A percentile compares a stretch with the other conserved stretches of the same genome.
These are phyloP conservation scores for Xylaria sp. DNA, from an alignment of 2,329 filamentous ascomycete species.

Conservation along the genomic window DNA sequence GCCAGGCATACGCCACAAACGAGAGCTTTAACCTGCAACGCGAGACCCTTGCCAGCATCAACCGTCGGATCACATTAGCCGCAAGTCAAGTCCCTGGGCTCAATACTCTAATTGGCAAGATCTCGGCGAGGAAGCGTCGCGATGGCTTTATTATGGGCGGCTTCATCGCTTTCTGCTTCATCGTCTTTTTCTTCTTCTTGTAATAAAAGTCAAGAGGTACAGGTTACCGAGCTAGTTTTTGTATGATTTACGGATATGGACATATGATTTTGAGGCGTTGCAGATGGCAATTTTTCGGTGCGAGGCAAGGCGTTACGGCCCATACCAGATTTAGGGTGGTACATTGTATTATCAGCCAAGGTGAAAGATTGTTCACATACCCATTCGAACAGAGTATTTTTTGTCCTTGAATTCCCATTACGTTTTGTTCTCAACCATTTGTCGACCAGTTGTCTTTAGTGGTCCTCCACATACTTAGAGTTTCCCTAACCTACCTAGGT, in stretches of 20 bases:
- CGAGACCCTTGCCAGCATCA: slow-evolving; percentile 86
- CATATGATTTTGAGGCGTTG: slow-evolving; percentile 18
- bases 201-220: slow-evolving; percentile 46
- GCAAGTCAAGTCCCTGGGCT: slow-evolving; percentile 92
- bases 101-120: slow-evolving; percentile 88
- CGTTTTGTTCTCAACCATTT: too few relatives aligned
- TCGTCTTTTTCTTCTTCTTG: slow-evolving; percentile 81
- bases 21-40: slow-evolving; percentile 87
- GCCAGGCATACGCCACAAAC: slow-evolving; percentile 95
- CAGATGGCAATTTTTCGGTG: slow-evolving; percentile 12
- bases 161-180: slow-evolving; percentile 91
- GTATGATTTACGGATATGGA: slow-evolving; percentile 19
- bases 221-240: not conserved
- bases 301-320: slow-evolving; percentile 29
- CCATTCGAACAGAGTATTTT: not conserved
- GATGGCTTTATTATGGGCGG: slow-evolving; percentile 91
- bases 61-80: slow-evolving; percentile 85
- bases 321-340: slow-evolving; percentile 7
- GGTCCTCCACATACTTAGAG: too few relatives aligned
- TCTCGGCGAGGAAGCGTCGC: slow-evolving; percentile 91
- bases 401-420: not conserved
- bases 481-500: too few relatives aligned
- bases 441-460: too few relatives aligned
- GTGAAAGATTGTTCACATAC: slow-evolving; percentile 1
- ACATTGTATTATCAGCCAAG: slow-evolving; percentile 13